These are phyloP conservation scores for Amanita pallidorosea DNA, from an alignment of 768 basidiomycete species.

Conservation along the genomic window DNA sequence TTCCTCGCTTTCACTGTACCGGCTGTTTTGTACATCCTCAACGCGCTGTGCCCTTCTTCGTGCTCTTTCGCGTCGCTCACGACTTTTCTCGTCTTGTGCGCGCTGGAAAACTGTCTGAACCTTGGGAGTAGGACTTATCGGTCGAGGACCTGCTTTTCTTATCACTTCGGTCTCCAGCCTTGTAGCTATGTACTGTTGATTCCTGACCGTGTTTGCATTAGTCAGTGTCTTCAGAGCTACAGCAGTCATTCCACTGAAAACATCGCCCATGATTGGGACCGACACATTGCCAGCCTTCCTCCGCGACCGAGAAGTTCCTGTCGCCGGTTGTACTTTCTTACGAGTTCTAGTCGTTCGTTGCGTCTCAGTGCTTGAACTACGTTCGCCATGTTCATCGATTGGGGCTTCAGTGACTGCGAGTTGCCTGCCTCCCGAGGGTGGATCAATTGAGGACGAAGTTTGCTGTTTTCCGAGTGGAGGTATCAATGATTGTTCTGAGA, in stretches of 20 bases:
- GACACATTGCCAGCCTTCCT: constrained; percentile 28
- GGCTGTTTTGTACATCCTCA: constrained; percentile 22
- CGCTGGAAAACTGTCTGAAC: constrained; percentile 58
- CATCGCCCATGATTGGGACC: constrained; percentile 22
- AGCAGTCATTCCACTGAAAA: constrained; percentile 58
- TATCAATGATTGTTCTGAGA: neutral
- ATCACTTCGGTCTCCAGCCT: constrained; percentile 63
- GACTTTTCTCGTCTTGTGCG: constrained; percentile 50
- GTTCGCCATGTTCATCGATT: neutral
- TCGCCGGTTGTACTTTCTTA: constrained; percentile 24
- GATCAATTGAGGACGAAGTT: neutral
- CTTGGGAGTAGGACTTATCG: constrained; percentile 73
- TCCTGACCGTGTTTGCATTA: constrained; percentile 57
- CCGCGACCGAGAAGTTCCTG: constrained; percentile 24
- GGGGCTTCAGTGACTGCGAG: neutral
- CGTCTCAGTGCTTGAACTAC: neutral
- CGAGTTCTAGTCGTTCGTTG: constrained; percentile 46
- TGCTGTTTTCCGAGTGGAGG: neutral
- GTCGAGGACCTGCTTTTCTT: constrained; percentile 55
- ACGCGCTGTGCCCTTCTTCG: constrained; percentile 43
- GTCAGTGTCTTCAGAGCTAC: constrained; percentile 63
- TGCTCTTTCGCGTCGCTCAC: constrained; percentile 47
- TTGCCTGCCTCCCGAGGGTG: neutral
- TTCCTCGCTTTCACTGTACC: constrained; percentile 16
- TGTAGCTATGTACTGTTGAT: constrained; percentile 54